phyloP scores from a whole-genome alignment of 148 eudicot species.

The Vaccinium myrtillus region DNA sequence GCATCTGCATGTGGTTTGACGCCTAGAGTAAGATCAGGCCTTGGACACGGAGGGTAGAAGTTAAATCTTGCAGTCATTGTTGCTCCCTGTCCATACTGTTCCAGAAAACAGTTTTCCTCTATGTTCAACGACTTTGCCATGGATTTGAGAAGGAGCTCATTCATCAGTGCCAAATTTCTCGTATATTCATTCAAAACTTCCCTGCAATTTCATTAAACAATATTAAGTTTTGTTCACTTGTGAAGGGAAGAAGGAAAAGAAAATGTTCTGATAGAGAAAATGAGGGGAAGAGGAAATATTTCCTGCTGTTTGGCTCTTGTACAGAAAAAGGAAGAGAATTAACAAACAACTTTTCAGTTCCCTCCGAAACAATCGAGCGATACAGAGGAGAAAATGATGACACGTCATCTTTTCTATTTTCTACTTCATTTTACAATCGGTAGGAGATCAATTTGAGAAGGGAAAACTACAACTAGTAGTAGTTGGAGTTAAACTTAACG shows the following conservation, averaged over 20 bases:
- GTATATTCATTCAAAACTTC: conserved; percentile 26
- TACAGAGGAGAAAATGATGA: background rate
- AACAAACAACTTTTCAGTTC: background rate
- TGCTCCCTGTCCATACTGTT: conserved; percentile 31
- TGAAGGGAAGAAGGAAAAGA: background rate
- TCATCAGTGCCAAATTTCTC: conserved; percentile 13
- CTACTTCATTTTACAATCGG: no score
- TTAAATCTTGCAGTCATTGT: conserved; percentile 28
- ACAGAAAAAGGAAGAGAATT: background rate
- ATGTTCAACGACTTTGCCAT: conserved; percentile 33
- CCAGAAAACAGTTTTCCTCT: conserved; percentile 30
- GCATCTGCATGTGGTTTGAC: conserved; percentile 35
- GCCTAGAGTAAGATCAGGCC: conserved; percentile 32
- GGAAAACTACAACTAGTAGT: no score
- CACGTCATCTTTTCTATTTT: background rate
- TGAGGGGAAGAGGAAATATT: background rate
- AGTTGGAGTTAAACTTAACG: no score
- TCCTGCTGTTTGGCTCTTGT: background rate
- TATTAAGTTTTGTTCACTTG: background rate
- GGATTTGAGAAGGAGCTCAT: conserved; percentile 29
- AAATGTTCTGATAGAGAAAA: background rate
- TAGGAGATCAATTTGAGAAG: no score
- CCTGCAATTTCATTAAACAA: conserved; percentile 17
- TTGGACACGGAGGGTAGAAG: conserved; percentile 37
- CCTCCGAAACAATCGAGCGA: background rate